Percentiles rank a stretch among this genome's conserved stretches.
Evolutionary conservation across 306 rosid genomes (phyloP).

Genomic region (Hylodesmum podocarpum): DNA sequence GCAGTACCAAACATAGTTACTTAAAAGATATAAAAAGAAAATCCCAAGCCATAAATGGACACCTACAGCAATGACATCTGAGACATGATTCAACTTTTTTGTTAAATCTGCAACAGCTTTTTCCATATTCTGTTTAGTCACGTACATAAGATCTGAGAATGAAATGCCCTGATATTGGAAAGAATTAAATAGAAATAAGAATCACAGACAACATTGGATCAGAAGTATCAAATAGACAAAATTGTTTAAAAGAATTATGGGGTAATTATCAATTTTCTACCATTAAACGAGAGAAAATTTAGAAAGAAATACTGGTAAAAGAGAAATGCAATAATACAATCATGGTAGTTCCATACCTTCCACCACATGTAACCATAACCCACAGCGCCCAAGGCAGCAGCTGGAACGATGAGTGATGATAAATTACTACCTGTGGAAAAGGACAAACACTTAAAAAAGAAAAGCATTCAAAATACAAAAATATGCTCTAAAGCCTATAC

Average conservation of each 20-base stretch:
- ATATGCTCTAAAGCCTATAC: not conserved
- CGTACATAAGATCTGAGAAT: conserved; percentile 93
- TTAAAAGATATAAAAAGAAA: not conserved
- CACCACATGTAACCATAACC: conserved; percentile 98
- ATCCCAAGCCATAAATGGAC: not conserved
- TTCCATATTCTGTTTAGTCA: conserved; percentile 85
- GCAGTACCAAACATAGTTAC: not conserved
- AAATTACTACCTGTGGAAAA: conserved; percentile 65
- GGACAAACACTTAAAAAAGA: not conserved
- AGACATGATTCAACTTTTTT: conserved; percentile 76
- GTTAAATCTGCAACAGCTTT: conserved; percentile 82
- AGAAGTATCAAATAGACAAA: conserved; percentile 10
- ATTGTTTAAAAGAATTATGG: conserved; percentile 6
- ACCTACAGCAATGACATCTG: conserved; percentile 89
- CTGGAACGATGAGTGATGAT: conserved; percentile 73
- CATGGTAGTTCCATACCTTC: conserved; percentile 58
- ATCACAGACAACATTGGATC: not conserved
- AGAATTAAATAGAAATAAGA: conserved; percentile 1
- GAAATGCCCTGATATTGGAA: conserved; percentile 66
- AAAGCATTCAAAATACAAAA: not conserved
- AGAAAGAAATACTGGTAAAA: conserved; percentile 4
- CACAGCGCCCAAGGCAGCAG: conserved; percentile 74
- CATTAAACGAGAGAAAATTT: not conserved
- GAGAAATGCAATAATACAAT: not conserved
- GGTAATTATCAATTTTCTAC: not conserved